phyloP scores from a whole-genome alignment of 495 filamentous ascomycete genomes.

The Geoglossum glabrum region DNA sequence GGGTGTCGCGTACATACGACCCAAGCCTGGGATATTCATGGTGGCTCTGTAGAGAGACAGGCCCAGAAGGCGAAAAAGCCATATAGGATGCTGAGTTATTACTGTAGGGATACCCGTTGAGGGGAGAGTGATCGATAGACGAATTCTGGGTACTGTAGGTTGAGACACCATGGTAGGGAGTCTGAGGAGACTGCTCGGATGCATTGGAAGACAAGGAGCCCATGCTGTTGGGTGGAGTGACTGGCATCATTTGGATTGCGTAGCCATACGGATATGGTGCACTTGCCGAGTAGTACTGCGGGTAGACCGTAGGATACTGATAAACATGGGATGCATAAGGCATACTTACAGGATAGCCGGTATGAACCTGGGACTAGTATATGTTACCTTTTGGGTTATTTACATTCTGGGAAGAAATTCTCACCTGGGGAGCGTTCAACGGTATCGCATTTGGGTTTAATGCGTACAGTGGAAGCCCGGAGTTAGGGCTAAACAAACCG shows the following conservation, averaged over 20 bases:
- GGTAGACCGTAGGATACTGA: neutral
- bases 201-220: neutral
- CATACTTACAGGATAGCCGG: neutral
- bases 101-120: neutral
- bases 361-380: neutral
- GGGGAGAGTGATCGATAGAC: neutral
- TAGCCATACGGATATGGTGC: neutral
- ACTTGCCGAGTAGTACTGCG: neutral
- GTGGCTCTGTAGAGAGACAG: neutral
- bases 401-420: neutral
- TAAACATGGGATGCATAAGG: neutral
- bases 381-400: neutral
- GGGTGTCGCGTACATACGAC: slow-evolving; percentile 22
- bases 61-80: neutral
- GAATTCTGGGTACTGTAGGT: neutral
- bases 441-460: neutral
- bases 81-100: neutral
- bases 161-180: neutral
- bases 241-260: neutral
- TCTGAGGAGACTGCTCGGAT: neutral
- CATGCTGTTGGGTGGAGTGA: neutral
- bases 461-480: neutral
- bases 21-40: neutral
- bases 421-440: neutral
- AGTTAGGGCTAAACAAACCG: neutral